phyloP scores from a whole-genome alignment of 768 basidiomycete genomes.

The Pluteus cervinus region DNA sequence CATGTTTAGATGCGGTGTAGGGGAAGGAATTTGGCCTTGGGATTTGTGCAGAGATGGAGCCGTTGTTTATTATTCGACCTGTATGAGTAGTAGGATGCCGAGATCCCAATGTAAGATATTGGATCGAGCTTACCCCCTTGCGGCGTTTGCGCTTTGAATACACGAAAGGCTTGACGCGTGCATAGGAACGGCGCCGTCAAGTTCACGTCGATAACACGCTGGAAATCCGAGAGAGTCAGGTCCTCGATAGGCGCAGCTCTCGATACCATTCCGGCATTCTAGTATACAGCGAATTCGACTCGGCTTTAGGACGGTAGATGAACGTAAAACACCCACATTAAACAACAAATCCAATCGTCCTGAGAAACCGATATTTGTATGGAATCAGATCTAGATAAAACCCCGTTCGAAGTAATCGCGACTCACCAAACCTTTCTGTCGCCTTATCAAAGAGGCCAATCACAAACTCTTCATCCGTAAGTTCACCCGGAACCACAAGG shows the following conservation, averaged over 20 bases:
- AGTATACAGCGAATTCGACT: background rate
- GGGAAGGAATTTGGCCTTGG: constrained; percentile 60
- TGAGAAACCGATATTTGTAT: constrained; percentile 16
- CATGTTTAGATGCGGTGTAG: constrained; percentile 80
- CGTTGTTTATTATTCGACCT: constrained; percentile 85
- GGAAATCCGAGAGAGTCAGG: constrained; percentile 54
- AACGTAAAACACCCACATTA: constrained; percentile 45
- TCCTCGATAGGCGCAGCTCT: constrained; percentile 51
- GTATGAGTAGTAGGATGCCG: background rate
- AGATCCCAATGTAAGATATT: background rate
- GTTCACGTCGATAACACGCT: constrained; percentile 65
- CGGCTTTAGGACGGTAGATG: background rate
- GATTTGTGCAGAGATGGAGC: constrained; percentile 66
- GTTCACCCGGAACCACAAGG: constrained; percentile 57
- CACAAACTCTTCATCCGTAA: constrained; percentile 61
- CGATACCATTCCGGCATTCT: constrained; percentile 73
- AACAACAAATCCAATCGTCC: constrained; percentile 72
- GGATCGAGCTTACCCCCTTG: constrained; percentile 49
- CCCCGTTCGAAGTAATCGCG: constrained; percentile 2
- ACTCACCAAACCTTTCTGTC: constrained; percentile 49
- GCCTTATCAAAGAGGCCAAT: constrained; percentile 49
- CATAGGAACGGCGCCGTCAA: constrained; percentile 70
- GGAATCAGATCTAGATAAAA: background rate
- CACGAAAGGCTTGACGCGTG: constrained; percentile 64
- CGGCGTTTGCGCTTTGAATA: constrained; percentile 71